These are phyloP conservation scores for Patellifolia procumbens DNA, from an alignment of 179 eudicot species.

Conservation along the genomic window DNA sequence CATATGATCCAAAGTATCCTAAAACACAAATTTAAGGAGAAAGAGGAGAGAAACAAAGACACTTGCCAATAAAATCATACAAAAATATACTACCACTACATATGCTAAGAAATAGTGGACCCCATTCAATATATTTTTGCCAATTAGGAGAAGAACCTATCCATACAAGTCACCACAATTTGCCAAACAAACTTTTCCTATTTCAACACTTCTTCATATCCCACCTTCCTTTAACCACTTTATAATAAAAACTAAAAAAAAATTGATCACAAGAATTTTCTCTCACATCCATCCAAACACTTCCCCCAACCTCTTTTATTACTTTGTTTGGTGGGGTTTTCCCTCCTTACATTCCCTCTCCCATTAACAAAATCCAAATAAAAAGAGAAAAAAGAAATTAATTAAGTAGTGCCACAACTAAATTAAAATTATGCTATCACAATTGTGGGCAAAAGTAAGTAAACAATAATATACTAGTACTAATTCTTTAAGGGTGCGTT, in stretches of 20 bases:
- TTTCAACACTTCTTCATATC: constrained; percentile 23
- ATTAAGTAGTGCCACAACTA: background rate
- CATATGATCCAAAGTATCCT: constrained; percentile 9
- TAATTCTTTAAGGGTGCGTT: constrained; percentile 6
- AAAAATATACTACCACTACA: background rate
- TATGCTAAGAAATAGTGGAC: constrained; percentile 13
- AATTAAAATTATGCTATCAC: constrained; percentile 21
- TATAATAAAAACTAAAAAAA: background rate
- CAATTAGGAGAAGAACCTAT: constrained; percentile 36
- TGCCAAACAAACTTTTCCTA: constrained; percentile 37
- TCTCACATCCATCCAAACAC: constrained; percentile 34
- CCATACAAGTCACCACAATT: constrained; percentile 44
- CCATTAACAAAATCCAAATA: constrained; percentile 14
- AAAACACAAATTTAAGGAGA: background rate
- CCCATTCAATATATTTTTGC: constrained; percentile 26
- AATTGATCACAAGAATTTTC: constrained; percentile 20
- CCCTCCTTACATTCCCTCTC: constrained; percentile 12
- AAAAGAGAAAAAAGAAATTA: background rate
- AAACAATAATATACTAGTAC: constrained; percentile 23
- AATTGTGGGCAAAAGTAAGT: constrained; percentile 34
- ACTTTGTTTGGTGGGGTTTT: constrained; percentile 31
- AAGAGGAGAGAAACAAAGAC: background rate
- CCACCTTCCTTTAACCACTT: constrained; percentile 20
- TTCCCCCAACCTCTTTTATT: constrained; percentile 30
- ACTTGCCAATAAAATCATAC: background rate